Evolutionary conservation across 2,329 filamentous ascomycete genomes (phyloP), one percentile per base, ranked within the genome.

Genomic region (Hypoxylon sp.): DNA sequence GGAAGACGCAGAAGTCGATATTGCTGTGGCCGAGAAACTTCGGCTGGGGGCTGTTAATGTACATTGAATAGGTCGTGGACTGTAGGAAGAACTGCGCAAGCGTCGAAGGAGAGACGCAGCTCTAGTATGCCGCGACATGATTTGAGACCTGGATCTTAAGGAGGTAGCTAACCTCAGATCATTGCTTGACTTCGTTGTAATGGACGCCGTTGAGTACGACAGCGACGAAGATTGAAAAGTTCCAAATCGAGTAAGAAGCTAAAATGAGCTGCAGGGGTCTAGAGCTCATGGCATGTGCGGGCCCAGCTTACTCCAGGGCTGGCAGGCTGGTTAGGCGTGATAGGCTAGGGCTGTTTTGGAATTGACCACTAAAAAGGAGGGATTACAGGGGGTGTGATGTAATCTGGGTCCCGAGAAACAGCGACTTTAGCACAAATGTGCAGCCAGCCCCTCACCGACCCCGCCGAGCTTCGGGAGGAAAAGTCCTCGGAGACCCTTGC

Each of bases 71-170:
- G 53, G 28, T 17, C 43, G 43, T 14, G 45, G 32, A 41, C 38
- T 63, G 14, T 19, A 0, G 9, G 48, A 32, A 7, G 46, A 32
- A 36, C 53, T 36, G 21, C 65, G 51, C 17, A 67, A 36, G 30
- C 56, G 65, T 9, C 58, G 56, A 28, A 67, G 43, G 23, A 68
- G 55, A 10, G 50, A 21, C 19, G 53, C 61, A 50, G 63, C 34
- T 52, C 59, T 66, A 13, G 68, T 25, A 55, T 67, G 65, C 2
- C 65, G 61, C 25, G 70, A 48, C 72, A 73, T 73, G 53, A 46
- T 66, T 25, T 43, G 19, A 10, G 11, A 17, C 48, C 5, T 21
- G 41, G 13, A 17, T 5, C 7, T 3, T 30, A 5, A 55, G 32
- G 17, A 14, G 38, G 32, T 21, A 14, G 38, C 19, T 17, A 25